Evolutionary conservation across 169 alveolate genomes (phyloP), one percentile per base, ranked within the genome.

Genomic region (Cryptosporidium viatorum): DNA sequence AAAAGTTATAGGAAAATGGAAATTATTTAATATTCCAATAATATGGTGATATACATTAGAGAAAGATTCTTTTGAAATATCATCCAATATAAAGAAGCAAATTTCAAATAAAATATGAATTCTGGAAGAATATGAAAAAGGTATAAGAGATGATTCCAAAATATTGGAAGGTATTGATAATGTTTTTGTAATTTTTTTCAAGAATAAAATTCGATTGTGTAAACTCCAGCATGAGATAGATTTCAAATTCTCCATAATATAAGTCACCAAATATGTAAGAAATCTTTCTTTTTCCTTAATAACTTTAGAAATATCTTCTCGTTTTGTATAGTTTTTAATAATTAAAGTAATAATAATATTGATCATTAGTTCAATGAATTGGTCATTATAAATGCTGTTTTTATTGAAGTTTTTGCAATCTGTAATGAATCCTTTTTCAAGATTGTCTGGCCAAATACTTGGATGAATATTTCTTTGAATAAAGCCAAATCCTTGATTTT

Each of bases 131-230:
- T 41, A 60, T 7, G 59, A 62, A 16, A 80, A 59, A 4, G 89
- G 89, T 26, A 80, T 10, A 16, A 80, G 16, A 21, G 89, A 41
- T 16, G 89, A 39, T 43, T 80, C 89, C 43, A 80, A 50, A 8
- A 80, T 50, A 80, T 80, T 80, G n/a, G 80, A 37, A 37, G 89
- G 89, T 41, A 80, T 80, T n/a, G 80, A 80, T 26, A 80, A 43
- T 43, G 67, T 80, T 65, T 59, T 62, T 21, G 55, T 65, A 14
- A 80, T 80, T 16, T 48, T 62, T 16, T 62, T 80, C 21, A 80
- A 80, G 65, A 59, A 80, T 43, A 62, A 18, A 18, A 80, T 80
- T 80, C 73, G n/a, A 29, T 6, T 39, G 31, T 80, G 89, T 23
- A 65, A 29, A 80, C 35, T 43, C 89, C 89, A 80, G n/a, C 80